Conservation (phyloP, 2,329 filamentous ascomycete genomes). For the Nemania abortiva region DNA sequence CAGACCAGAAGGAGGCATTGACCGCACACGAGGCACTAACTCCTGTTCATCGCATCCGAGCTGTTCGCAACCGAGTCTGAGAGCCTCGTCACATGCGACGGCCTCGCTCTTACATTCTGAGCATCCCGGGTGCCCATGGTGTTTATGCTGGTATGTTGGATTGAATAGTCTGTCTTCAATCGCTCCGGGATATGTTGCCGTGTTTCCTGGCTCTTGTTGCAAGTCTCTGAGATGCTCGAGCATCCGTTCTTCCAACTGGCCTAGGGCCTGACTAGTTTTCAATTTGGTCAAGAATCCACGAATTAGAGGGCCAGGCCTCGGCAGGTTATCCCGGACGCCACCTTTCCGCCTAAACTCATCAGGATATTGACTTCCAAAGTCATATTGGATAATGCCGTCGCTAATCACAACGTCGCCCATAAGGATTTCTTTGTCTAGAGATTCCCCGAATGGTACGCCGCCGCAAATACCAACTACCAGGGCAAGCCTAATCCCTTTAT, state of each 20-base stretch:
- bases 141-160: slow-evolving; percentile 8
- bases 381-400: slow-evolving; percentile 11
- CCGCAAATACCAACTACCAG: slow-evolving; percentile 19
- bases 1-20: neutral
- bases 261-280: neutral
- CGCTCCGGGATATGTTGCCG: neutral
- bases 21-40: slow-evolving; percentile 1
- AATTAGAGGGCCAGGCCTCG: neutral
- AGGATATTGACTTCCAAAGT: neutral
- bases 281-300: slow-evolving; percentile 6
- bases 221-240: slow-evolving; percentile 1
- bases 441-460: neutral
- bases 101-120: neutral
- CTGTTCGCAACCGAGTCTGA: slow-evolving; percentile 7
- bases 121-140: neutral
- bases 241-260: neutral
- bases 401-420: slow-evolving; percentile 20
- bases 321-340: neutral
- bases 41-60: slow-evolving; percentile 10
- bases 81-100: neutral
- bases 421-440: neutral
- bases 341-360: neutral
- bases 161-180: slow-evolving; percentile 8
- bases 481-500: neutral
- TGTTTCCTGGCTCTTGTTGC: neutral